Conservation (phyloP, 768 basidiomycete genomes). For the Clathrus columnatus region DNA sequence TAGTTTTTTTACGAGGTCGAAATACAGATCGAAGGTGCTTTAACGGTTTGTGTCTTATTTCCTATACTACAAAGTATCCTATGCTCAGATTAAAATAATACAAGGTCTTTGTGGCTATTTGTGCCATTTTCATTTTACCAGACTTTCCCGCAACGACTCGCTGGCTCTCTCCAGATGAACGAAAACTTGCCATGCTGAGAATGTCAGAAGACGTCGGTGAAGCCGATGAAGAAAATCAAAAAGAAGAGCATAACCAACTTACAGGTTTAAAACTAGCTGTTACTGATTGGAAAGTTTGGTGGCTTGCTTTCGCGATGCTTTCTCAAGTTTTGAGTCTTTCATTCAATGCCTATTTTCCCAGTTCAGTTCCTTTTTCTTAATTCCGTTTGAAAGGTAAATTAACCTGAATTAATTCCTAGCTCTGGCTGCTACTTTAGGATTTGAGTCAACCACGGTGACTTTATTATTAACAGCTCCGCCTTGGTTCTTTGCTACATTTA, state of each 20-base stretch:
- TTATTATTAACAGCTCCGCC: conserved; percentile 35
- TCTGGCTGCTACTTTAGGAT: conserved; percentile 28
- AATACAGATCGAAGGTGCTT: conserved; percentile 31
- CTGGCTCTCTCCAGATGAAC: conserved; percentile 30
- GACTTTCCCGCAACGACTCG: conserved; percentile 54
- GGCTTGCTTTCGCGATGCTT: conserved; percentile 26
- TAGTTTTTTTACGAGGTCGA: neutral
- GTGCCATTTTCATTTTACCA: conserved; percentile 58
- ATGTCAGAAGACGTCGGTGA: conserved; percentile 65
- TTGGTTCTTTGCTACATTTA: conserved; percentile 24
- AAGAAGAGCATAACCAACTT: conserved; percentile 18
- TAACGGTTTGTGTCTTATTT: conserved; percentile 22
- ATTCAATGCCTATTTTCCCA: conserved; percentile 28
- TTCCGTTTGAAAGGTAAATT: conserved; percentile 10
- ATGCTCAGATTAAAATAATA: neutral
- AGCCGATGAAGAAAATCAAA: conserved; percentile 45
- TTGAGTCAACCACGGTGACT: conserved; percentile 25
- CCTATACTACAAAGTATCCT: neutral
- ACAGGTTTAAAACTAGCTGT: conserved; percentile 29
- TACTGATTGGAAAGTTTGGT: conserved; percentile 35
- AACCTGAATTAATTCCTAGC: conserved; percentile 4
- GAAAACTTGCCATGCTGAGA: conserved; percentile 50
- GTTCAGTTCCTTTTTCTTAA: neutral
- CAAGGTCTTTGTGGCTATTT: conserved; percentile 32
- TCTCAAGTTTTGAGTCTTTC: conserved; percentile 23